Evolutionary conservation across 192 early-diverging fungal species (phyloP), one percentile per base, ranked within the genome.

Genomic region (Helicostylum pulchrum): DNA sequence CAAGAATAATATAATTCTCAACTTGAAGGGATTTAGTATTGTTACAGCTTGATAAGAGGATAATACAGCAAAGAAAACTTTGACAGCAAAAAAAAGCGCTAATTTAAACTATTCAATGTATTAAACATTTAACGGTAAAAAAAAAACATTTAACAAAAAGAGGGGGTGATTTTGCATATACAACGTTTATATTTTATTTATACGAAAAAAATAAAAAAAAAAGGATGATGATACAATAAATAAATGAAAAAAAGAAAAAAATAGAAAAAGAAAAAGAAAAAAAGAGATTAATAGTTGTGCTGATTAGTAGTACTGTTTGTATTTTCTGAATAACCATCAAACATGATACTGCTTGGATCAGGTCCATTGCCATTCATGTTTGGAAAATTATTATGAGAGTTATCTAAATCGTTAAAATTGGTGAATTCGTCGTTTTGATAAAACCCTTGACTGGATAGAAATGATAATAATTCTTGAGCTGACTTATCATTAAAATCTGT

Each of bases 401-500:
- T 39, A 39, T 39, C 36, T 39, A 39, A 39, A 39, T 39, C 36
- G 9, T 39, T 39, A 10, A 39, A 39, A 39, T 39, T 39, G n/a
- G 34, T 56, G 36, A 56, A 56, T 11, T 56, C 54, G 7, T 20
- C 34, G 2, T 34, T n/a, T 56, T 56, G n/a, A 39, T 39, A 56
- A 19, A 56, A n/a, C 1, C 54, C 61, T 32, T 62, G 61, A 4
- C 49, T 47, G 12, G 11, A 26, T 20, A 62, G 20, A 50, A 62
- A 62, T 7, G 61, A 46, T 32, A 62, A 11, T 49, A 62, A 17
- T 3, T 62, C 61, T 20, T 62, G 61, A 21, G 61, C 36, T 15
- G 48, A 19, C 23, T 48, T 48, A 31, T 39, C 30, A 19, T 32
- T 50, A 50, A 62, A 34, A 12, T 51, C 48, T 9, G n/a, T 51